Evolutionary conservation across 352 stramenopile genomes (phyloP).

Genomic region (Globisporangium lucens): DNA sequence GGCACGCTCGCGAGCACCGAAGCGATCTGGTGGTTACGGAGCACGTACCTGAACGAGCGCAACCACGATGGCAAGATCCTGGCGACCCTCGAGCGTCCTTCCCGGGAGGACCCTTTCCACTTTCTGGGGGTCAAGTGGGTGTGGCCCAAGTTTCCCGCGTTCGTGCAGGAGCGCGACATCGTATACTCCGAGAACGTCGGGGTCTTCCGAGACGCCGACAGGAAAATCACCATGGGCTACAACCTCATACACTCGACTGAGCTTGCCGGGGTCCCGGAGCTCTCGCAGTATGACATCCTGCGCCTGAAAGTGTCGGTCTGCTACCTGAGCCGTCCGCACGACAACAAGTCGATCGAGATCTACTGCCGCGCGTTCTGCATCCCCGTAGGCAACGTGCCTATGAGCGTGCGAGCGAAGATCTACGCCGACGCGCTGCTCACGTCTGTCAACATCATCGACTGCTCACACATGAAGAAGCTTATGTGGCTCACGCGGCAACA

Average conservation of each 20-base stretch:
- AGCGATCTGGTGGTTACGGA: slow-evolving; percentile 22
- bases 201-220: slow-evolving; percentile 25
- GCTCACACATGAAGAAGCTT: slow-evolving; percentile 33
- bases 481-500: slow-evolving; percentile 25
- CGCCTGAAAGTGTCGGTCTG: slow-evolving; percentile 38
- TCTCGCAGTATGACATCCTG: slow-evolving; percentile 32
- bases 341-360: slow-evolving; percentile 33
- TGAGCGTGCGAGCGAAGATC: slow-evolving; percentile 19
- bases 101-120: slow-evolving; percentile 13
- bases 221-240: slow-evolving; percentile 25
- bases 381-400: slow-evolving; percentile 14
- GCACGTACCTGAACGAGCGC: slow-evolving; percentile 27
- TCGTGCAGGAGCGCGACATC: slow-evolving; percentile 14
- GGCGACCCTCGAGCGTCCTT: slow-evolving; percentile 26
- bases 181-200: slow-evolving; percentile 38
- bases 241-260: slow-evolving; percentile 34
- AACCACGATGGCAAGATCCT: slow-evolving; percentile 25
- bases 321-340: slow-evolving; percentile 33
- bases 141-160: not conserved
- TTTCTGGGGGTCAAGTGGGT: slow-evolving; percentile 19
- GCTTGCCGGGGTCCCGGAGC: slow-evolving; percentile 12
- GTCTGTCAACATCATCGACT: slow-evolving; percentile 22
- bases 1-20: slow-evolving; percentile 23
- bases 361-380: slow-evolving; percentile 44
- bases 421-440: slow-evolving; percentile 35